Percentiles rank a stretch among this genome's conserved stretches.
phyloP scores from a whole-genome alignment of 164 flowering plant species.

The Saururus chinensis region DNA sequence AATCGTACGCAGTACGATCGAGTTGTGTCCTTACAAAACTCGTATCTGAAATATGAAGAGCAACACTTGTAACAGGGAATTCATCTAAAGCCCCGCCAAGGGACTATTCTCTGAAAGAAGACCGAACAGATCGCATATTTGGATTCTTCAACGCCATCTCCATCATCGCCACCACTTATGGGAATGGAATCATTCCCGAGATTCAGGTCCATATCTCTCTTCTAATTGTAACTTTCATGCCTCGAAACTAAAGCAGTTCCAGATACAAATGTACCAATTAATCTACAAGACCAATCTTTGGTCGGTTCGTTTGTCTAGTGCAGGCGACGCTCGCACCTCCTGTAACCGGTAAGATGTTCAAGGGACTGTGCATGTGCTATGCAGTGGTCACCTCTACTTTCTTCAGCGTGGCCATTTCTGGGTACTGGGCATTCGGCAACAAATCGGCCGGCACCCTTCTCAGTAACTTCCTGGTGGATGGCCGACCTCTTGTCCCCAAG shows the following conservation, averaged over 20 bases:
- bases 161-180: constrained; percentile 83
- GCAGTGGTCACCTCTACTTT: constrained; percentile 46
- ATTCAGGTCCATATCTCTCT: constrained; percentile 47
- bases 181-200: constrained; percentile 96
- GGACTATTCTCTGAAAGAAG: constrained; percentile 47
- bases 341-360: constrained; percentile 89
- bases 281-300: too few species aligned
- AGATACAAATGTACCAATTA: too few species aligned
- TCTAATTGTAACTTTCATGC: neutral
- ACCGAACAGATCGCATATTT: constrained; percentile 28
- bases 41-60: too few species aligned
- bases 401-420: constrained; percentile 76
- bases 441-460: constrained; percentile 37
- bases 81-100: constrained; percentile 59
- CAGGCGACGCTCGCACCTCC: constrained; percentile 91
- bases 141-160: constrained; percentile 72
- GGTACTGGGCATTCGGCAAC: constrained; percentile 97
- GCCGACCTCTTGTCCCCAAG: constrained; percentile 45
- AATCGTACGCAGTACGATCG: too few species aligned
- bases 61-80: constrained; percentile 26
- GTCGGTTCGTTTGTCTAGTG: neutral
- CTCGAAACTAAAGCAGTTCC: too few species aligned
- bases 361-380: constrained; percentile 72
- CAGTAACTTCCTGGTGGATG: constrained; percentile 43
- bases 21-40: too few species aligned